These are phyloP conservation scores for Yarrowia galli DNA, from an alignment of 1,139 yeast species.

Conservation along the genomic window DNA sequence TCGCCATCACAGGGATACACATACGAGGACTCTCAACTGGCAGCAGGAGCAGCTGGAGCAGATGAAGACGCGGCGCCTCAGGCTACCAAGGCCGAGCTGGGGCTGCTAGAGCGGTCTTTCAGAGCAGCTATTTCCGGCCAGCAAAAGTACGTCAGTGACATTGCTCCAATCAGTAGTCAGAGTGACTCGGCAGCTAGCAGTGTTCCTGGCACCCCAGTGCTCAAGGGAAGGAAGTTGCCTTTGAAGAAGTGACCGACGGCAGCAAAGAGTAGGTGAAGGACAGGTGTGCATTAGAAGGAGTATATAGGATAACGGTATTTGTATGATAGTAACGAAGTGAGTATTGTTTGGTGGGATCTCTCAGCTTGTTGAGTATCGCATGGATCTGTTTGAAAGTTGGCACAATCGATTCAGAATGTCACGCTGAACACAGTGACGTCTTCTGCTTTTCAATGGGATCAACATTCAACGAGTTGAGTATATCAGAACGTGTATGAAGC, in stretches of 20 bases:
- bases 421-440: no score
- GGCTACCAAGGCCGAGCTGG: conserved; percentile 17
- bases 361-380: no score
- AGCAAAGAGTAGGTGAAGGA: background rate
- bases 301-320: background rate
- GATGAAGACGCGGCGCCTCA: conserved; percentile 11
- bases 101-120: conserved; percentile 16
- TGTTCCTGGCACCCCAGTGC: conserved; percentile 21
- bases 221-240: conserved; percentile 25
- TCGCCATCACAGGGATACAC: conserved; percentile 52
- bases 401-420: no score
- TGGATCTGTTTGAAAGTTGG: no score
- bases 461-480: no score
- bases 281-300: background rate
- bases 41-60: background rate
- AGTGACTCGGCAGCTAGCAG: conserved; percentile 23
- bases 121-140: conserved; percentile 29
- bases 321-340: no score
- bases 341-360: no score
- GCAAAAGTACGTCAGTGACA: conserved; percentile 23
- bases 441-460: no score
- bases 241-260: conserved; percentile 2
- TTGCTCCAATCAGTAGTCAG: conserved; percentile 9
- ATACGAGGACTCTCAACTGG: conserved; percentile 42
- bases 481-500: no score